Conservation (phyloP, 306 rosid species). For the Pyrus betulifolia region DNA sequence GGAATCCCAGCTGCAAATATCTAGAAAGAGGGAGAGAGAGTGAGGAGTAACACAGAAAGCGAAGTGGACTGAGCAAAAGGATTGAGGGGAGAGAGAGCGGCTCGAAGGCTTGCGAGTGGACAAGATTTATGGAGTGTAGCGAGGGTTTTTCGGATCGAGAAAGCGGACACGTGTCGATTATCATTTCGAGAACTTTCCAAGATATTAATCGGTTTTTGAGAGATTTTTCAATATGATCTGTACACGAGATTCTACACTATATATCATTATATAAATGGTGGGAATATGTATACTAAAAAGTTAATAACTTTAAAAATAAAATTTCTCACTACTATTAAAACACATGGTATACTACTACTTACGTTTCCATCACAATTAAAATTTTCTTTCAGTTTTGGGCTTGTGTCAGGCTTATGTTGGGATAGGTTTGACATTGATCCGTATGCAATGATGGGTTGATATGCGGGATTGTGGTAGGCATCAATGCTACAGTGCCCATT, state of each 20-base stretch:
- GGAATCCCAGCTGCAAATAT: neutral
- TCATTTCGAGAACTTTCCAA: constrained; percentile 20
- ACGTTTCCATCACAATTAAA: too few relatives aligned
- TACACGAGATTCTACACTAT: too few relatives aligned
- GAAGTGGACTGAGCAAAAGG: constrained; percentile 8
- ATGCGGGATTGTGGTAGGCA: neutral
- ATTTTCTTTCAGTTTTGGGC: too few relatives aligned
- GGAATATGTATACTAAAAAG: too few relatives aligned
- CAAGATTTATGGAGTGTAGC: constrained; percentile 28
- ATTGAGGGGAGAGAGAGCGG: neutral
- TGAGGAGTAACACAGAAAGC: constrained; percentile 11
- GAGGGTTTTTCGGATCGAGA: constrained; percentile 44
- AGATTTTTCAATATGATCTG: too few relatives aligned
- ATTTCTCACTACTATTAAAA: too few relatives aligned
- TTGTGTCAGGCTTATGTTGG: neutral
- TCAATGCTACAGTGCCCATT: neutral
- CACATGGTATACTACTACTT: too few relatives aligned
- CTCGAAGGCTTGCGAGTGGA: neutral
- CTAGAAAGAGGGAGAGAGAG: neutral
- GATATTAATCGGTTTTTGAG: neutral
- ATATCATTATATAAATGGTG: too few relatives aligned
- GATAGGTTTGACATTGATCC: neutral
- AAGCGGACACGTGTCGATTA: constrained; percentile 52
- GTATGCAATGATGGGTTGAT: neutral
- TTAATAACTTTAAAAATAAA: too few relatives aligned